These are phyloP conservation scores for Oehlia diaphana DNA, from an alignment of 192 early-diverging fungal species.

Conservation along the genomic window DNA sequence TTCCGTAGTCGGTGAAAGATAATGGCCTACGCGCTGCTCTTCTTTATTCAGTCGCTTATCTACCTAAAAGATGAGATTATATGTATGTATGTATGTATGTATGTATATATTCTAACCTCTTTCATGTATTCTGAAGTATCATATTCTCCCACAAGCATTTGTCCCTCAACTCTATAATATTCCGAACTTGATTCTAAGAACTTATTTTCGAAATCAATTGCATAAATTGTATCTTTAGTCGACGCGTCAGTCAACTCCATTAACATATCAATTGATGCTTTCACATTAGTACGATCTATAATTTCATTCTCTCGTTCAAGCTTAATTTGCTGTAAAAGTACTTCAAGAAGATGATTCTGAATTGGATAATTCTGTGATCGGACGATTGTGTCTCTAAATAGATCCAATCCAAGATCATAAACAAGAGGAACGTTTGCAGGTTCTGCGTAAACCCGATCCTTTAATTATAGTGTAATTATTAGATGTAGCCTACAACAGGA, in stretches of 20 bases:
- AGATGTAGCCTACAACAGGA: not conserved
- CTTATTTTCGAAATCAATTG: slow-evolving; percentile 70
- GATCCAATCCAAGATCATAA: slow-evolving; percentile 81
- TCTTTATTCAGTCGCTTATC: slow-evolving; percentile 80
- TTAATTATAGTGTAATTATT: slow-evolving; percentile 10
- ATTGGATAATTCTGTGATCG: slow-evolving; percentile 57
- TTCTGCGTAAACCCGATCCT: slow-evolving; percentile 61
- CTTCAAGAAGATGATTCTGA: slow-evolving; percentile 56
- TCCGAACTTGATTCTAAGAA: slow-evolving; percentile 70
- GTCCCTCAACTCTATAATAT: slow-evolving; percentile 69
- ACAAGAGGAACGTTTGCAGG: slow-evolving; percentile 63
- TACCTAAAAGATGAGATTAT: slow-evolving; percentile 39
- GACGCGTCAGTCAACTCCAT: slow-evolving; percentile 58
- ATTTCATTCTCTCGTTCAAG: slow-evolving; percentile 78
- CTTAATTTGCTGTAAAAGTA: slow-evolving; percentile 74
- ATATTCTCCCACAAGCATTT: slow-evolving; percentile 52
- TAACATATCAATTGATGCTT: slow-evolving; percentile 73
- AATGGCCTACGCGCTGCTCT: slow-evolving; percentile 66
- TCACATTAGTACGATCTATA: slow-evolving; percentile 75
- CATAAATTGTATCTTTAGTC: slow-evolving; percentile 67
- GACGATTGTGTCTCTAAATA: slow-evolving; percentile 83
- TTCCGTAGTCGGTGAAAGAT: slow-evolving; percentile 67
- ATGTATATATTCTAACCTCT: slow-evolving; percentile 42
- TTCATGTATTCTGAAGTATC: slow-evolving; percentile 74
- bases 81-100: not conserved